A percentile compares a stretch with the other conserved stretches of the same genome.
Evolutionary conservation across 78 protist genomes (phyloP).

Genomic region (Dictyostelium intermedium): DNA sequence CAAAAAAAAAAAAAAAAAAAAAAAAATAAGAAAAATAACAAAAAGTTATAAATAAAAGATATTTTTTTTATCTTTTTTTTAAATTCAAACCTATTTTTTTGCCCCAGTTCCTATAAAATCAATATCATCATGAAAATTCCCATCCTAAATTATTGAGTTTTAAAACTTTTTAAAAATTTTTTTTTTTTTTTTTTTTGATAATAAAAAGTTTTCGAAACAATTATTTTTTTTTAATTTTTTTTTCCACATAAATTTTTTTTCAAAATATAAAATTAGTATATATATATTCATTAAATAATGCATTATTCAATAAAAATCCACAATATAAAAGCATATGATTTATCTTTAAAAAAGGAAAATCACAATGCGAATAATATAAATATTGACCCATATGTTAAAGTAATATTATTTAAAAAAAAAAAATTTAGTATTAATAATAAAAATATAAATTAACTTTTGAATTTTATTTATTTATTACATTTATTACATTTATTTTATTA

Average conservation of each 20-base stretch:
- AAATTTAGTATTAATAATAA: too few species aligned
- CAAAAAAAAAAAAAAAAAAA: too few species aligned
- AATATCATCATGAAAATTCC: neutral
- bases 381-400: slow-evolving; percentile 66
- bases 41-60: too few species aligned
- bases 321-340: slow-evolving; percentile 38
- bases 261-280: too few species aligned
- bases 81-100: neutral
- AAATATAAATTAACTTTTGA: neutral
- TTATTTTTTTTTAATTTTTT: too few species aligned
- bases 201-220: neutral
- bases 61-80: too few species aligned
- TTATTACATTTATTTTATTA: neutral
- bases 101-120: neutral
- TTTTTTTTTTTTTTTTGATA: too few species aligned
- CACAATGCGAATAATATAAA: neutral
- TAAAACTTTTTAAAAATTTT: too few species aligned
- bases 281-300: neutral
- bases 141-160: neutral
- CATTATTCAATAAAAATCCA: neutral
- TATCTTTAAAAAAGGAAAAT: slow-evolving; percentile 36
- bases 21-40: too few species aligned
- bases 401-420: neutral
- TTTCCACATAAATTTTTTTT: too few species aligned
- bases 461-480: neutral